Evolutionary conservation across 1,284 basidiomycete species (phyloP), one percentile per base, ranked within the genome.

Genomic region (Leccinum insolens): DNA sequence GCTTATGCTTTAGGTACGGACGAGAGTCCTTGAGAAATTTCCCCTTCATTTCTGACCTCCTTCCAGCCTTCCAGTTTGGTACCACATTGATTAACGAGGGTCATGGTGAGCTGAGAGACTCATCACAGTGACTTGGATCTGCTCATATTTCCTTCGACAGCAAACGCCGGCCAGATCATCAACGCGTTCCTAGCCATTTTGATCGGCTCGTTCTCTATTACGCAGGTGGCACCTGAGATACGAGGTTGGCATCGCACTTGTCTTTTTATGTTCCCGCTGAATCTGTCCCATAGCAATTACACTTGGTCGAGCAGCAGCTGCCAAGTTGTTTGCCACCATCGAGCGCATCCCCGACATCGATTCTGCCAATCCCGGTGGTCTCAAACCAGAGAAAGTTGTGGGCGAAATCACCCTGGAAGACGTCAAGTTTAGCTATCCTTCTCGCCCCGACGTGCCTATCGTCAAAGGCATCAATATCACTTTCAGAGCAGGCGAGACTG

Each of bases 261-360:
- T 44, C 1, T 3, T 17, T 39, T 49, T 3, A 3, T 14, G 4
- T 3, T 0, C 2, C 60, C 12, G 3, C 65, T 71, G 61, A 75
- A 49, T 65, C 3, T 46, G 8, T 57, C 52, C 59, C 4, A 22
- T 49, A 89, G 93, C 95, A 12, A 84, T 99, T 70, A 88, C 89
- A 6, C 90, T 93, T 73, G 96, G 87, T 46, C 89, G 90, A 72
- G 94, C 90, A 25, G 96, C 97, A 8, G 97, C 96, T n/a, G 94
- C 94, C 49, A 99, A 98, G 80, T 84, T 99, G 3, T 98, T 88
- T 77, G 85, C 89, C 55, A 98, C 96, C 5, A 99, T 99, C 74
- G 95, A 98, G 78, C 91, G 95, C 67, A 82, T 92, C 68, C 89
- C 95, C 64, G 77, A 82, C 4, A 99, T 99, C 75, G 96, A 99